Evolutionary conservation across 495 filamentous ascomycete genomes (phyloP), one percentile per base, ranked within the genome.

Genomic region (Astrothelium subdiscretum): DNA sequence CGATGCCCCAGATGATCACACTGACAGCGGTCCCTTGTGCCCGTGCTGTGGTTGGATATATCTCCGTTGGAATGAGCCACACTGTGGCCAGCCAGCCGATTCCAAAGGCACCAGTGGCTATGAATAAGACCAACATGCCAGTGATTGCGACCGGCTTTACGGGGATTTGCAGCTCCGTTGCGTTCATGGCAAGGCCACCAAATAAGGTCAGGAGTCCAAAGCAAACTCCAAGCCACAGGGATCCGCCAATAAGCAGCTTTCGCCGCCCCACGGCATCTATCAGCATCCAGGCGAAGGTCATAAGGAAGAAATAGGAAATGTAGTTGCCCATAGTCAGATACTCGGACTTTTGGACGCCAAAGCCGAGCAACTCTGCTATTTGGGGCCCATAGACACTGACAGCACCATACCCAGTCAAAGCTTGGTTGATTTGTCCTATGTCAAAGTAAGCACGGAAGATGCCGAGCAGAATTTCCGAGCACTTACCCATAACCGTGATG

Each of bases 21-120:
- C 70, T 75, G 52, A 83, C 72, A 48, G 80, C 77, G 31, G 77
- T 75, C 5, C 79, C 81, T 67, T 79, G 77, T 20, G 81, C 81
- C 27, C 81, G 72, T 12, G 81, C 79, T 13, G 75, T 76, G 26
- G 73, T 79, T 11, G 81, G 78, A 65, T 76, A 83, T 62, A 84
- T 83, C 64, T 84, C 81, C 0, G 81, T 84, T 2, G 81, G 81
- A 58, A 84, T 81, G 15, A 83, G 69, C 81, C 80, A 84, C 44
- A 77, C 73, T 6, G 82, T 77, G 1, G 80, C 66, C 10, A 84
- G 69, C 81, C 81, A 84, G 38, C 78, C 80, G 51, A 83, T 78
- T 38, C 81, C 81, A 67, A 84, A 84, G 42, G 77, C 76, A 1
- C 78, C 78, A 5, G 81, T 84, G 8, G 80, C 78, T 18, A 79